phyloP scores from a whole-genome alignment of 2,329 filamentous ascomycete species.

The Trichoderma lentiforme region DNA sequence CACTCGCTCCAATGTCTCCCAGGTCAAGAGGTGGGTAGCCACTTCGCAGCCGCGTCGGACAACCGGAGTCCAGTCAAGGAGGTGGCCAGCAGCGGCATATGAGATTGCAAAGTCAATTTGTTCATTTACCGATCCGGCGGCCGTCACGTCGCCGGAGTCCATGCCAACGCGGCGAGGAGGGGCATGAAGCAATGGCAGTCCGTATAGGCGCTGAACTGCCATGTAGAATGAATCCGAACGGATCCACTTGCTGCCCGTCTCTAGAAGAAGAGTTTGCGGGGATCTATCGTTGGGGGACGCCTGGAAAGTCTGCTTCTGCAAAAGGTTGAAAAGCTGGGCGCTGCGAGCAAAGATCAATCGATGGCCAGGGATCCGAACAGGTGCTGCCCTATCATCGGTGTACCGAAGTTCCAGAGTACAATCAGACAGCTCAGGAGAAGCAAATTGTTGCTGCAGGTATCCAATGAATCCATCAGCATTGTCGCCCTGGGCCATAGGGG shows the following conservation, averaged over 20 bases:
- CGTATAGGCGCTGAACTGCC: slow-evolving; percentile 57
- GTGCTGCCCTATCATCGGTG: slow-evolving; percentile 35
- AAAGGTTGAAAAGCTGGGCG: slow-evolving; percentile 27
- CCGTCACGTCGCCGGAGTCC: slow-evolving; percentile 31
- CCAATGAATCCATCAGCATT: slow-evolving; percentile 37
- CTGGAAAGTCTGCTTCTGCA: slow-evolving; percentile 32
- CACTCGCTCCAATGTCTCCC: slow-evolving; percentile 60
- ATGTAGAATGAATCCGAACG: slow-evolving; percentile 55
- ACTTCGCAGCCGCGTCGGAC: slow-evolving; percentile 57
- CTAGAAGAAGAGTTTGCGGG: slow-evolving; percentile 38
- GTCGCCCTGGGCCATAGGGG: slow-evolving; percentile 29
- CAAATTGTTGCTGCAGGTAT: slow-evolving; percentile 40
- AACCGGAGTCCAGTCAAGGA: slow-evolving; percentile 55
- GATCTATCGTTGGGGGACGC: slow-evolving; percentile 25
- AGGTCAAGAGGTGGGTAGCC: slow-evolving; percentile 55
- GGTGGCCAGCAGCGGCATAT: slow-evolving; percentile 61
- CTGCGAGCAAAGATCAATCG: slow-evolving; percentile 55
- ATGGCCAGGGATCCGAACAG: slow-evolving; percentile 50
- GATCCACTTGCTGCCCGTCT: slow-evolving; percentile 51
- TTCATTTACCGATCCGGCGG: slow-evolving; percentile 40
- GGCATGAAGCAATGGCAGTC: slow-evolving; percentile 46
- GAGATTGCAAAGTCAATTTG: slow-evolving; percentile 57
- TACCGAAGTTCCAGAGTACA: slow-evolving; percentile 47
- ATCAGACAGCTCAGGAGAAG: slow-evolving; percentile 36
- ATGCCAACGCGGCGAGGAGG: slow-evolving; percentile 29